Evolutionary conservation across 1,139 yeast species (phyloP).

Genomic region (Blastobotrys indianensis): DNA sequence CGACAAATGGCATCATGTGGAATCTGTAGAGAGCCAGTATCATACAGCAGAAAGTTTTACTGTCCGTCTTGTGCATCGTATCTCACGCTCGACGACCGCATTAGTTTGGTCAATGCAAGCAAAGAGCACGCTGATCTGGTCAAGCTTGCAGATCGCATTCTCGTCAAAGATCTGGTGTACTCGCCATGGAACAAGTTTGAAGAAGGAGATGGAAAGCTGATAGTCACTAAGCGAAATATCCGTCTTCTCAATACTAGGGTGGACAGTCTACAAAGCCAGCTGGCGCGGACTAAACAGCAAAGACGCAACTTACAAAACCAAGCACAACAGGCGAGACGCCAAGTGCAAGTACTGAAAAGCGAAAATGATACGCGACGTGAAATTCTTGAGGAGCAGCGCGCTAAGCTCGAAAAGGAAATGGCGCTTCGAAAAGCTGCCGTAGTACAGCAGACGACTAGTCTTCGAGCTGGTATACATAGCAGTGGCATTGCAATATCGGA

Average conservation of each 20-base stretch:
- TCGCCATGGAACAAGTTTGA: background rate
- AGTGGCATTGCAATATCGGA: background rate
- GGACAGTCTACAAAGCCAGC: conserved; percentile 12
- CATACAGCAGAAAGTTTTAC: conserved; percentile 19
- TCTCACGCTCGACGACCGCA: conserved; percentile 24
- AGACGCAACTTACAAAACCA: conserved; percentile 9
- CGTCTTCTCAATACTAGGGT: conserved; percentile 12
- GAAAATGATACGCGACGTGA: conserved; percentile 9
- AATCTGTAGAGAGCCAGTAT: conserved; percentile 23
- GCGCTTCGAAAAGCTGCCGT: conserved; percentile 1
- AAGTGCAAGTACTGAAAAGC: conserved; percentile 8
- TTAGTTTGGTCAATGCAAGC: conserved; percentile 27
- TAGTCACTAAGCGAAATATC: conserved; percentile 10
- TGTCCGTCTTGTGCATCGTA: conserved; percentile 30
- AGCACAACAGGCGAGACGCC: conserved; percentile 4
- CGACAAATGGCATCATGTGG: conserved; percentile 19
- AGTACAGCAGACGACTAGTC: conserved; percentile 3
- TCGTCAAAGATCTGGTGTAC: conserved; percentile 11
- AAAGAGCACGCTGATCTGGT: conserved; percentile 24
- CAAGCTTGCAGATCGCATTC: conserved; percentile 11
- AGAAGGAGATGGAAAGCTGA: conserved; percentile 3
- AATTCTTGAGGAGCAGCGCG: conserved; percentile 5
- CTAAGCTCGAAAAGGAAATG: conserved; percentile 3
- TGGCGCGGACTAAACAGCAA: conserved; percentile 9
- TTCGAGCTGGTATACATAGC: background rate